Evolutionary conservation across 164 flowering plant species (phyloP), one percentile per base, ranked within the genome.

Genomic region (Umbellularia californica): DNA sequence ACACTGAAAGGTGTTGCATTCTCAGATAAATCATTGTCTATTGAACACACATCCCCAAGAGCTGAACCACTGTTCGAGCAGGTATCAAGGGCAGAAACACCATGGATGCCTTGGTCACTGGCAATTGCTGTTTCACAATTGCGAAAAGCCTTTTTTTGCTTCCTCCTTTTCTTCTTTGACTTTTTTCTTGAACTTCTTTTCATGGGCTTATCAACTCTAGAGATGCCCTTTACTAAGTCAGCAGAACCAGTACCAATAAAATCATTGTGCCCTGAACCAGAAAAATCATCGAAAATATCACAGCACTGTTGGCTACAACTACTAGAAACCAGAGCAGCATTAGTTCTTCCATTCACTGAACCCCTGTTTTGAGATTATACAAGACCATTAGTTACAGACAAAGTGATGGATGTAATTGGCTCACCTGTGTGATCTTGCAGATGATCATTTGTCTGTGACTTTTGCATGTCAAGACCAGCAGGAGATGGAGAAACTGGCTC

Each of bases 81-180:
- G 60, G 7, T 14, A 20, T 14, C n/a, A 15, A 55, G 17, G n/a
- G n/a, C 17, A 20, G 60, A 55, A 55, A 20, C 7, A 20, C 60
- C 20, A 55, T 55, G 17, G 60, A 55, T 55, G 20, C n/a, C 60
- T 55, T 55, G 60, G 20, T 55, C 60, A 55, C 60, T 55, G 6
- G 20, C 60, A 55, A 20, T 20, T 55, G 60, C 17, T 55, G 47
- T 41, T 41, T 41, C 70, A 41, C 69, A 82, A 75, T 35, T 47
- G 28, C 51, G 25, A 62, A 75, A 71, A 58, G 68, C 33, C 68
- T 78, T 86, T 76, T 80, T 86, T 22, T 74, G 71, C 47, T 75
- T 78, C 73, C 81, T 83, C 33, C 81, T 81, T 66, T 85, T 85
- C 84, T 81, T 89, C 76, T 77, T 86, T 23, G 76, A 72, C 75